Conservation (phyloP, 257 asterid genomes). For the Cruciata laevipes region DNA sequence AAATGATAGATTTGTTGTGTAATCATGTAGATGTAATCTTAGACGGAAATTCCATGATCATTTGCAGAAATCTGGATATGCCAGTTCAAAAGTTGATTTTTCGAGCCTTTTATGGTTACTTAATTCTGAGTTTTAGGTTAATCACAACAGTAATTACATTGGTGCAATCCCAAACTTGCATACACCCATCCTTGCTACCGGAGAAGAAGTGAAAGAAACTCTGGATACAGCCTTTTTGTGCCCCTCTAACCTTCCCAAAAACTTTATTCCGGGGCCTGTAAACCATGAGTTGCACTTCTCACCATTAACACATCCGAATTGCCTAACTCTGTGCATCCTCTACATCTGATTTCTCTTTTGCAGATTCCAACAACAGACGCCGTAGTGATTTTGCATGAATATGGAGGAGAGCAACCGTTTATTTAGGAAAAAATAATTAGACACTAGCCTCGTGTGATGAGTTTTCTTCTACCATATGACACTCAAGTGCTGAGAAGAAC, state of each 20-base stretch:
- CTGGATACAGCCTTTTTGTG: constrained; percentile 20
- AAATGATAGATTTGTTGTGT: constrained; percentile 9
- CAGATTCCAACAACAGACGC: no score
- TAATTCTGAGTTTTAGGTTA: background rate
- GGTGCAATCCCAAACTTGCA: background rate
- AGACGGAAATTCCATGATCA: no score
- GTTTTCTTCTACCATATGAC: no score
- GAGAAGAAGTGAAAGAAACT: background rate
- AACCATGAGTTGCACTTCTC: constrained; percentile 7
- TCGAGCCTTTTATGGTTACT: background rate
- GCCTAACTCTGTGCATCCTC: no score
- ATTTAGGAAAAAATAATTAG: no score
- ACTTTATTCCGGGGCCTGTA: constrained; percentile 23
- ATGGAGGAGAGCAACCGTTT: no score
- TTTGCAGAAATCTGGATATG: no score
- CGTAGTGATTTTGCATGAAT: no score
- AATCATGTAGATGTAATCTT: constrained; percentile 6
- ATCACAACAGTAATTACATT: constrained; percentile 9
- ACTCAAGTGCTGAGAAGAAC: no score
- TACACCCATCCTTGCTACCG: background rate
- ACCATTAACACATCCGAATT: constrained; percentile 6
- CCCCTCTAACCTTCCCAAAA: constrained; percentile 43
- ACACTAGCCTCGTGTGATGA: no score
- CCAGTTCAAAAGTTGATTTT: no score
- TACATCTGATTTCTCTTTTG: no score